Evolutionary conservation across 2,329 filamentous ascomycete genomes (phyloP).

Genomic region (Coniochaeta sp.): DNA sequence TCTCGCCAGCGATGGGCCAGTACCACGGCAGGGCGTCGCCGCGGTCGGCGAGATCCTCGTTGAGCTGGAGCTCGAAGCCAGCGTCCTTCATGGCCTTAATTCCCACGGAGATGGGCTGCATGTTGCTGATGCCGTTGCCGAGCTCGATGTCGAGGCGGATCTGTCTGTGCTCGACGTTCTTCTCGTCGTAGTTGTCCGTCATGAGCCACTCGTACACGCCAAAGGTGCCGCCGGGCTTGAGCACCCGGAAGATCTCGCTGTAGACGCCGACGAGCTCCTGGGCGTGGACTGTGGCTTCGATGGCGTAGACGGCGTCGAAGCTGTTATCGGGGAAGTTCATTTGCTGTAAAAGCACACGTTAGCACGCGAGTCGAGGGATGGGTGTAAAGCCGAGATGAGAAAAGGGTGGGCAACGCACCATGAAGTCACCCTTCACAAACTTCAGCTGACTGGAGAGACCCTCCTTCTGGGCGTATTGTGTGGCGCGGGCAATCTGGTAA

Average conservation of each 20-base stretch:
- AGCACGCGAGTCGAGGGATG: constrained; percentile 5
- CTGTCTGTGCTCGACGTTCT: constrained; percentile 76
- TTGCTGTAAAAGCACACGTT: constrained; percentile 47
- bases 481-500: constrained; percentile 96
- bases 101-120: constrained; percentile 81
- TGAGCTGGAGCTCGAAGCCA: constrained; percentile 74
- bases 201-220: constrained; percentile 99
- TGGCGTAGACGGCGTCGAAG: constrained; percentile 94
- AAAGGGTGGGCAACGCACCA: constrained; percentile 41
- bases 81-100: constrained; percentile 77
- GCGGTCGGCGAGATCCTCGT: constrained; percentile 80
- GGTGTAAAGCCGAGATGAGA: background rate
- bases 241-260: constrained; percentile 85
- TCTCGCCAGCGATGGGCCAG: constrained; percentile 81
- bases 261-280: constrained; percentile 88
- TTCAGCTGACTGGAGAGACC: constrained; percentile 70
- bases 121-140: constrained; percentile 95
- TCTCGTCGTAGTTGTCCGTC: constrained; percentile 91
- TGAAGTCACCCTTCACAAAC: constrained; percentile 95
- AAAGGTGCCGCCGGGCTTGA: constrained; percentile 93
- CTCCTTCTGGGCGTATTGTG: constrained; percentile 74
- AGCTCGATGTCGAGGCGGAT: constrained; percentile 93
- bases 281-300: constrained; percentile 94
- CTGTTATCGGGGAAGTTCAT: constrained; percentile 89
- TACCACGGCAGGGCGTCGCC: constrained; percentile 81